A percentile compares a stretch with the other conserved stretches of the same genome.
phyloP scores from a whole-genome alignment of 257 asterid genomes.

The Echites panduratus region DNA sequence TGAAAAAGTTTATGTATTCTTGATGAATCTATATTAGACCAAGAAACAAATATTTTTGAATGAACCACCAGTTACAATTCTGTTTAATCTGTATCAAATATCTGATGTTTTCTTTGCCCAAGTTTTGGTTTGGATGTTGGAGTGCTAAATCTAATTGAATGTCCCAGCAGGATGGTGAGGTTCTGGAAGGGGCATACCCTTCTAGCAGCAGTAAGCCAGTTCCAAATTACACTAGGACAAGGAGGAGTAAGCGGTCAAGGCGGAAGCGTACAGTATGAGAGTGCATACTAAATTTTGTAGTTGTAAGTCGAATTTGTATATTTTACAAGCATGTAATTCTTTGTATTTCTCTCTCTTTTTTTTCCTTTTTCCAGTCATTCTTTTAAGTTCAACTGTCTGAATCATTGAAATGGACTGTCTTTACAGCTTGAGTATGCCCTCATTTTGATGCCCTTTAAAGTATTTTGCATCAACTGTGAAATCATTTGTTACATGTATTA shows the following conservation, averaged over 20 bases:
- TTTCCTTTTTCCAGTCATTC: slow-evolving; percentile 1
- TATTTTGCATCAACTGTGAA: background rate
- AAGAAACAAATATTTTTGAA: background rate
- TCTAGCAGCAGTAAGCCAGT: slow-evolving; percentile 54
- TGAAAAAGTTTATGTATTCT: background rate
- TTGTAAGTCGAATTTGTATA: slow-evolving; percentile 10
- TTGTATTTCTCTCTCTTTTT: background rate
- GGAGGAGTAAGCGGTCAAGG: slow-evolving; percentile 81
- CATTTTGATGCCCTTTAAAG: background rate
- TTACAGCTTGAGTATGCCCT: slow-evolving; percentile 2
- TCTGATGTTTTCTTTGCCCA: background rate
- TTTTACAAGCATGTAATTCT: background rate
- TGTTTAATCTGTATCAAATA: background rate
- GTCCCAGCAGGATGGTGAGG: slow-evolving; percentile 46
- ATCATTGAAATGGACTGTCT: background rate
- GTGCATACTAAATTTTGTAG: slow-evolving; percentile 36
- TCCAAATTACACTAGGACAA: slow-evolving; percentile 53
- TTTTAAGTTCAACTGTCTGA: background rate
- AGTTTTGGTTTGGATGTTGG: background rate
- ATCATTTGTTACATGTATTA: background rate
- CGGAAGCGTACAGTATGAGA: slow-evolving; percentile 77
- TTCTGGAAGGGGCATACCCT: slow-evolving; percentile 69
- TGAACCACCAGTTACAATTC: background rate
- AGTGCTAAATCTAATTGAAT: slow-evolving; percentile 4
- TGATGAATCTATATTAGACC: background rate